Conservation (phyloP, 2,329 filamentous ascomycete genomes). For the Mycosphaerella arachidis region DNA sequence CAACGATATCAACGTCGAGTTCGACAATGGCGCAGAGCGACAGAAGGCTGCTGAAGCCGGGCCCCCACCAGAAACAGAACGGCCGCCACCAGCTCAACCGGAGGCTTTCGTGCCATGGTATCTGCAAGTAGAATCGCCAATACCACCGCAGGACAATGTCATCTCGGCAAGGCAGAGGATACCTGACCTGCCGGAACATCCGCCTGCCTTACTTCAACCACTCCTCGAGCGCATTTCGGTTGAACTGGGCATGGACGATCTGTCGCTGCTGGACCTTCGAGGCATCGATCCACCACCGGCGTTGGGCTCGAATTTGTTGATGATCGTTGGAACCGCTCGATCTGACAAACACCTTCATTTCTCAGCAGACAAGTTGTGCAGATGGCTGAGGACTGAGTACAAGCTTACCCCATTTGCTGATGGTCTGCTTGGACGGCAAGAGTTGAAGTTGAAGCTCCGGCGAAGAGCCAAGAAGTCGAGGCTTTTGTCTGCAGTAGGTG, state of each 20-base stretch:
- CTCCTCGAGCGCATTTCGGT: slow-evolving; percentile 75
- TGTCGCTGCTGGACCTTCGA: slow-evolving; percentile 77
- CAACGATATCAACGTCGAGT: slow-evolving; percentile 22
- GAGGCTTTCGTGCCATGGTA: slow-evolving; percentile 67
- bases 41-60: slow-evolving; percentile 5
- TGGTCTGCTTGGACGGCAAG: slow-evolving; percentile 81
- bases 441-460: slow-evolving; percentile 80
- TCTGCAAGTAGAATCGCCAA: slow-evolving; percentile 56
- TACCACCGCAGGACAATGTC: slow-evolving; percentile 38
- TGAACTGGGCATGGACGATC: slow-evolving; percentile 78
- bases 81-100: background rate
- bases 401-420: slow-evolving; percentile 74
- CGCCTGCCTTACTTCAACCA: slow-evolving; percentile 66
- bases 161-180: slow-evolving; percentile 53
- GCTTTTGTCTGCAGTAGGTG: slow-evolving; percentile 68
- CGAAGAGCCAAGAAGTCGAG: slow-evolving; percentile 77
- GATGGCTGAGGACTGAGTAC: slow-evolving; percentile 73
- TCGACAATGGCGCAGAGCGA: background rate
- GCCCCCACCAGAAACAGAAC: background rate
- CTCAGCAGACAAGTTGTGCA: slow-evolving; percentile 79
- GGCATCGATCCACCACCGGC: slow-evolving; percentile 79
- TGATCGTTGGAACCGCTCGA: slow-evolving; percentile 87
- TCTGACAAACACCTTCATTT: slow-evolving; percentile 92
- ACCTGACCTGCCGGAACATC: slow-evolving; percentile 60
- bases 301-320: slow-evolving; percentile 80